Percentiles rank a stretch among this genome's conserved stretches.
These are phyloP conservation scores for Knoxdaviesia proteae DNA, from an alignment of 2,329 filamentous ascomycete species.

Conservation along the genomic window DNA sequence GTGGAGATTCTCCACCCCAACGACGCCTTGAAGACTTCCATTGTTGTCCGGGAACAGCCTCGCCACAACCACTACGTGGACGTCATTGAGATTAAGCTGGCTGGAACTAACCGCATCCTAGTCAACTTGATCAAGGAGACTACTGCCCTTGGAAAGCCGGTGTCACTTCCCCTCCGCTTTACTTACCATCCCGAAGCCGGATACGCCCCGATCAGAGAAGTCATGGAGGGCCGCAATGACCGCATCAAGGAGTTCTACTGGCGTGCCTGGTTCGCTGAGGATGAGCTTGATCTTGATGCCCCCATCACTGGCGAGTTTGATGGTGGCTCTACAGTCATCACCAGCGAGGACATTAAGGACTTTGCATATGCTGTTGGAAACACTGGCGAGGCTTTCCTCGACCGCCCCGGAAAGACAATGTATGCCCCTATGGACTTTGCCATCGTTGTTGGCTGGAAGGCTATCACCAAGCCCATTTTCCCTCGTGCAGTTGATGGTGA, in stretches of 20 bases:
- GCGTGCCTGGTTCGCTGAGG: slow-evolving; percentile 87
- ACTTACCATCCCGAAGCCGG: slow-evolving; percentile 87
- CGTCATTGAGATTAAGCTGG: slow-evolving; percentile 68
- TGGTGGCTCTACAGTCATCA: slow-evolving; percentile 72
- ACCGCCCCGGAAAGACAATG: slow-evolving; percentile 81
- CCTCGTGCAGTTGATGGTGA: slow-evolving; percentile 91
- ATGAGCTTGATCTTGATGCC: slow-evolving; percentile 63
- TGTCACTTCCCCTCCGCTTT: slow-evolving; percentile 72
- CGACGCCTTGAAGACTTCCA: slow-evolving; percentile 62
- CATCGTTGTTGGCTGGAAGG: slow-evolving; percentile 97
- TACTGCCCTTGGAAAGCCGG: slow-evolving; percentile 62
- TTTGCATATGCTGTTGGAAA: slow-evolving; percentile 99
- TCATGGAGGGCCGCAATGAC: slow-evolving; percentile 91
- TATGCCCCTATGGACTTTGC: slow-evolving; percentile 98
- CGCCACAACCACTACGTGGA: slow-evolving; percentile 71
- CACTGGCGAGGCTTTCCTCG: slow-evolving; percentile 90
- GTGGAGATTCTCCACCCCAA: slow-evolving; percentile 75
- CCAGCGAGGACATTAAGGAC: slow-evolving; percentile 83
- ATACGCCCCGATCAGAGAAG: slow-evolving; percentile 91
- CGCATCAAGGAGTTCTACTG: slow-evolving; percentile 99
- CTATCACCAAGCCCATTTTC: slow-evolving; percentile 98
- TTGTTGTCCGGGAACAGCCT: slow-evolving; percentile 72
- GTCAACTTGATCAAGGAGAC: slow-evolving; percentile 88
- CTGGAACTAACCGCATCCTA: slow-evolving; percentile 56
- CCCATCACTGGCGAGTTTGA: slow-evolving; percentile 75